Evolutionary conservation across 805 yeast species (phyloP).

Genomic region (Isabelozyma heimii): DNA sequence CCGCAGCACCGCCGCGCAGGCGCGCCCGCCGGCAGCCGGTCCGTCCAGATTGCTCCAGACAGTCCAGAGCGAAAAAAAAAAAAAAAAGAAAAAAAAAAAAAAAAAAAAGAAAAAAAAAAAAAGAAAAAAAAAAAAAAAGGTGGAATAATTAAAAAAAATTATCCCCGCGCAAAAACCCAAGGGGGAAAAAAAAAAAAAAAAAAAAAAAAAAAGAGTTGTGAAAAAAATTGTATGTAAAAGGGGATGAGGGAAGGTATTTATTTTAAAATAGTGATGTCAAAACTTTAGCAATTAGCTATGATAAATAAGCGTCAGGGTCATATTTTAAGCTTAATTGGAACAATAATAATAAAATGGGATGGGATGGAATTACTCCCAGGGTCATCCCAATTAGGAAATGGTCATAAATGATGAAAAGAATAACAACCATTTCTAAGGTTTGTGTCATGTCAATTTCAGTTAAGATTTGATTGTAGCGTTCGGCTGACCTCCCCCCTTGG

Average conservation of each 20-base stretch:
- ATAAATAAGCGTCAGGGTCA: neutral
- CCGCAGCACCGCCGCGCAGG: too few species aligned
- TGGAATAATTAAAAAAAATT: too few species aligned
- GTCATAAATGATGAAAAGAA: neutral
- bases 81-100: too few species aligned
- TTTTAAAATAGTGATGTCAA: neutral
- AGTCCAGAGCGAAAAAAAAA: too few species aligned
- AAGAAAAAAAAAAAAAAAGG: neutral
- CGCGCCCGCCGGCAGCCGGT: too few species aligned
- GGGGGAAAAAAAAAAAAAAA: conserved; percentile 1
- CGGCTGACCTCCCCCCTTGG: neutral
- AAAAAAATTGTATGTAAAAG: neutral
- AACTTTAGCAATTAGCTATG: neutral
- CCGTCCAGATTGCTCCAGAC: too few species aligned
- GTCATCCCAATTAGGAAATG: neutral
- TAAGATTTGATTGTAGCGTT: neutral
- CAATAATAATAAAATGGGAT: neutral
- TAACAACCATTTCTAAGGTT: neutral
- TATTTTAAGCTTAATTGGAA: neutral
- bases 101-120: neutral
- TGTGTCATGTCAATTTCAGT: neutral
- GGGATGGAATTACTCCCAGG: neutral
- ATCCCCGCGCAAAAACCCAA: too few species aligned
- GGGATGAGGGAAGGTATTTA: neutral
- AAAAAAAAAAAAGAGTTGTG: neutral